Evolutionary conservation across 2,329 filamentous ascomycete species (phyloP), one percentile per base, ranked within the genome.

Genomic region (Phaeosphaeriaceae sp.): DNA sequence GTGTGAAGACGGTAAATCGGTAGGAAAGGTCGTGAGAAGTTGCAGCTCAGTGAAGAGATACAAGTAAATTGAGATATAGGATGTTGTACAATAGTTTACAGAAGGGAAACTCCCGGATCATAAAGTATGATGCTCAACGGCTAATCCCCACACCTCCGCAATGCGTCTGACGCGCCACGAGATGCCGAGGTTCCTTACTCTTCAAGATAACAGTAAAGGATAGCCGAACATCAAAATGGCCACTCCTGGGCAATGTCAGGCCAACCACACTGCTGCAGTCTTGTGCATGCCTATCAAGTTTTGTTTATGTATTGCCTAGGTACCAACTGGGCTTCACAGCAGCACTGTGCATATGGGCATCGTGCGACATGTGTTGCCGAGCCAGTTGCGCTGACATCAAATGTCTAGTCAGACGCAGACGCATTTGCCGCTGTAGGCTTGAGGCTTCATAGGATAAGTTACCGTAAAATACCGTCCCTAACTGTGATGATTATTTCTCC

Each of bases 151-250:
- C 57, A 50, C 57, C 50, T 54, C 55, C 56, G 46, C 56, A 54
- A 37, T 20, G 49, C 23, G 46, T 35, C 38, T 48, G 33, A 50
- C 50, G 47, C 29, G 45, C 30, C 47, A 59, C 54, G 54, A 56
- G 52, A 58, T 61, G 52, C 64, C 64, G 63, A 67, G 64, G 64
- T 67, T 42, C 45, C 38, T 51, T 43, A 48, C 36, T 34, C 46
- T 54, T 55, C 33, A 51, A 54, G 38, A 48, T 54, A 35, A 48
- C 55, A 54, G 58, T 48, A 51, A 49, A 50, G 45, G 44, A 60
- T 61, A 63, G 46, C 61, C 61, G 59, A 61, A 50, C 35, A 12
- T 11, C 23, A 29, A 11, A 18, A 23, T 40, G 42, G 2, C 11
- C 15, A 36, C 26, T 26, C 40, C n/a, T n/a, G n/a, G n/a, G n/a